Base-by-base conservation (phyloP, 2,329 filamentous ascomycete genomes). In the Aspergillus sclerotialis region DNA sequence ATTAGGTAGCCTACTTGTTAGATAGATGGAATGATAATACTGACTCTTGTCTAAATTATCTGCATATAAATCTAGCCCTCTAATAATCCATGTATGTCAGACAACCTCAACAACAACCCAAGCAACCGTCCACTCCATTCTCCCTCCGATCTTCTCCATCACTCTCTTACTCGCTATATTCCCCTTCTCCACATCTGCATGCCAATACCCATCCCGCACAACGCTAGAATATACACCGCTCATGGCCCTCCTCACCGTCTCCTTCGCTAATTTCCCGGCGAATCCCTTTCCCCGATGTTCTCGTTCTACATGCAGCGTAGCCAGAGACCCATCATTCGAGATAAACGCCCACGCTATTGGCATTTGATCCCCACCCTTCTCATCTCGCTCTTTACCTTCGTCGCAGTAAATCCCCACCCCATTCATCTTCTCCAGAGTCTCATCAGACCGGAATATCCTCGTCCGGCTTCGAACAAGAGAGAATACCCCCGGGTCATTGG, bases 81-180 rank as follows among this genome's bases (percentile, higher is more conserved):
- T 24, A 8, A 24, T n/a, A 9, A 24, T 24, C n/a, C 43, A 35
- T 30, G n/a, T n/a, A n/a, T n/a, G n/a, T n/a, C n/a, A n/a, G n/a
- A 32, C 31, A 26, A 63, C 26, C 43, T 65, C 58, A 35, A 65
- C 39, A 16, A 61, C 56, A 15, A 53, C 45, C 63, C 63, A 68
- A 4, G 52, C 48, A 33, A 57, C 50, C 24, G 49, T 58, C 46
- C 61, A 63, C 39, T 45, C 43, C 2, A 53, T 37, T 35, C 44
- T 32, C 4, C 61, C 65, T 2, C 62, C 64, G 37, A 66, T 39
- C 46, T 68, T 68, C 50, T 64, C 59, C 64, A 68, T 67, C 14
- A 65, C 63, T 28, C 57, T 51, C 12, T 51, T 48, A 55, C 64
- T 67, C 2, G 58, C 50, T 24, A 30, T 23, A 43, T 67, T 67